Base-by-base conservation (phyloP, 345 rosid species). In the Populus pruinosa region DNA sequence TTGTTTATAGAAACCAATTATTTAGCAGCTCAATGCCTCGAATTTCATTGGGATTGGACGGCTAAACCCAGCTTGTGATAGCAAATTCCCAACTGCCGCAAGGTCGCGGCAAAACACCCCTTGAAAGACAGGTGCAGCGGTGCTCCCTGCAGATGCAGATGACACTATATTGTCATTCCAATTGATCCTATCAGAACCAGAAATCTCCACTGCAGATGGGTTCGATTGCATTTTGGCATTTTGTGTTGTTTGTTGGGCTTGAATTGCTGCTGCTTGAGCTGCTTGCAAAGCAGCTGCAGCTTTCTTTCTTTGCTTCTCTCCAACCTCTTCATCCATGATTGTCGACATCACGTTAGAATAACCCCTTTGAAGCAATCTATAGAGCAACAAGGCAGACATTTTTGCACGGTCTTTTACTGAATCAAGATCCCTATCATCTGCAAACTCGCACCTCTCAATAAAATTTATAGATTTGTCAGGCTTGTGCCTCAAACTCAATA, bases 21-120 rank as follows among this genome's bases (percentile, higher is more conserved):
- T 33, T 89, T 75, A 96, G 88, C 94, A 96, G 81, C 93, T 96
- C 67, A 93, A 82, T 9, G 97, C 98, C 77, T 93, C 96, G 23
- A 89, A 96, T 73, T 93, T 96, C 74, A 96, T 84, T 71, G 93
- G 89, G 73, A 96, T 80, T 39, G 93, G 92, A 70, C 88, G 96
- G 71, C 89, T 92, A 62, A 93, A 90, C 79, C 95, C 96, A 69
- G 84, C 91, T 74, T 91, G 91, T 1, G 97, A 78, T 66, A 95
- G 81, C 83, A 95, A 78, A 86, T 76, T 92, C 67, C 97, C 96
- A 36, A 95, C 98, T 0, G 78, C 90, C 0, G 97, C 91, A 20
- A 93, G 88, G 78, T 96, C 99, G 41, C 99, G 83, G 87, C 98
- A 96, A 84, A 96, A 96, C 20, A 93, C 88, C n/a, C 98, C 98